phyloP scores from a whole-genome alignment of 2,329 filamentous ascomycete species.

The Dothideomycetidae sp. region DNA sequence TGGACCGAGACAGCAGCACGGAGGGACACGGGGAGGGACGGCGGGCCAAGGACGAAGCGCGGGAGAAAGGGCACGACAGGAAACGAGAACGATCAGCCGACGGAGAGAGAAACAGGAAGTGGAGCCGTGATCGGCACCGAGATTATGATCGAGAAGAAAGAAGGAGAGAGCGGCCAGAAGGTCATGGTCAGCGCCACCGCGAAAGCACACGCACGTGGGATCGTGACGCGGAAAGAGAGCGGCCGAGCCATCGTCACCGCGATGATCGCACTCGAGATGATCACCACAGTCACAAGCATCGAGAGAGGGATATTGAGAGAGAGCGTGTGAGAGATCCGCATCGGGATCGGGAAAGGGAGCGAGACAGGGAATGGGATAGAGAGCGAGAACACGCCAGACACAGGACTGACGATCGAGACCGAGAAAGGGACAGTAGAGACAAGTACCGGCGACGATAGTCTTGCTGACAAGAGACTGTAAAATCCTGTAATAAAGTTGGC shows the following conservation, averaged over 20 bases:
- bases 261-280: conserved; percentile 7
- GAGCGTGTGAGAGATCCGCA: conserved; percentile 12
- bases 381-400: conserved; percentile 1
- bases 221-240: conserved; percentile 13
- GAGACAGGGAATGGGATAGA: conserved; percentile 3
- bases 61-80: conserved; percentile 14
- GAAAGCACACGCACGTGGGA: conserved; percentile 15
- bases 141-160: conserved; percentile 1
- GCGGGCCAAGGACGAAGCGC: conserved; percentile 14
- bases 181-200: conserved; percentile 17
- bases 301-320: conserved; percentile 19
- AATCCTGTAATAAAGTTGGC: too few relatives aligned
- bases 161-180: conserved; percentile 9
- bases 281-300: conserved; percentile 11
- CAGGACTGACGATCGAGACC: not conserved
- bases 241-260: conserved; percentile 2
- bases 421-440: not conserved
- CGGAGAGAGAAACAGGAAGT: not conserved
- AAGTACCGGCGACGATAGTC: not conserved
- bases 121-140: conserved; percentile 2
- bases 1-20: conserved; percentile 16
- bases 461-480: too few relatives aligned
- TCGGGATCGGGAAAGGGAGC: conserved; percentile 9
- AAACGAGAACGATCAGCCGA: not conserved
- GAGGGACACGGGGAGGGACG: too few relatives aligned